phyloP scores from a whole-genome alignment of 179 eudicot genomes.

The Pouteria campechiana region DNA sequence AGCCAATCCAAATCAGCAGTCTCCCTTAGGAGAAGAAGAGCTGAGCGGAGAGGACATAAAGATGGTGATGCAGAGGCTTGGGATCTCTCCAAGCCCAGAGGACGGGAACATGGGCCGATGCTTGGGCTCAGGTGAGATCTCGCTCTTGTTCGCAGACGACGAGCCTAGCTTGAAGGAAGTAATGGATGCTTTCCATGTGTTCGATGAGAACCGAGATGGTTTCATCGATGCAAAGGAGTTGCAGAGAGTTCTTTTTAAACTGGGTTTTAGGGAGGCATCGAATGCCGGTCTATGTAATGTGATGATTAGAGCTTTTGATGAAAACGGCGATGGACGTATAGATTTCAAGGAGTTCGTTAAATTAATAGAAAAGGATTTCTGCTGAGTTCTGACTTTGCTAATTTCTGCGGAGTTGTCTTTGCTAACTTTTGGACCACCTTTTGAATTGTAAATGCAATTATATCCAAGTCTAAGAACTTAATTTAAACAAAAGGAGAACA shows the following conservation, averaged over 20 bases:
- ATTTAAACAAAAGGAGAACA: too few species aligned
- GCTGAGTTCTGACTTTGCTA: too few species aligned
- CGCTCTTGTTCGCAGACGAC: constrained; percentile 13
- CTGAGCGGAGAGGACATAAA: constrained; percentile 16
- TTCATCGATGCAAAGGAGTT: constrained; percentile 23
- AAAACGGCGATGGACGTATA: constrained; percentile 13
- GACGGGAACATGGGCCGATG: constrained; percentile 13
- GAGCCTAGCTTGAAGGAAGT: constrained; percentile 27
- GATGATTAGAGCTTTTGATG: constrained; percentile 22
- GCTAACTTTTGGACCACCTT: too few species aligned
- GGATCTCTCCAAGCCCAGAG: constrained; percentile 20
- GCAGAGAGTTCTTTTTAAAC: constrained; percentile 13
- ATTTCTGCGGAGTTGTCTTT: too few species aligned
- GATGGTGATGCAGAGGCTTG: constrained; percentile 38
- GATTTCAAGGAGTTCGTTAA: constrained; percentile 20
- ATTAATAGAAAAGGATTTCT: constrained; percentile 14
- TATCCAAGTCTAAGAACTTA: too few species aligned
- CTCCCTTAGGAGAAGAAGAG: too few species aligned
- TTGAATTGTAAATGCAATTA: too few species aligned
- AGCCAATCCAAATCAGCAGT: too few species aligned
- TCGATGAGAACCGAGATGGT: constrained; percentile 24
- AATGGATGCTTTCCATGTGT: constrained; percentile 18
- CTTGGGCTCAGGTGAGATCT: background rate
- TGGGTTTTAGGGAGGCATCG: constrained; percentile 13
- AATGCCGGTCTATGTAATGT: constrained; percentile 3